Evolutionary conservation across 768 basidiomycete genomes (phyloP).

Genomic region (Termitomyces titanicus): DNA sequence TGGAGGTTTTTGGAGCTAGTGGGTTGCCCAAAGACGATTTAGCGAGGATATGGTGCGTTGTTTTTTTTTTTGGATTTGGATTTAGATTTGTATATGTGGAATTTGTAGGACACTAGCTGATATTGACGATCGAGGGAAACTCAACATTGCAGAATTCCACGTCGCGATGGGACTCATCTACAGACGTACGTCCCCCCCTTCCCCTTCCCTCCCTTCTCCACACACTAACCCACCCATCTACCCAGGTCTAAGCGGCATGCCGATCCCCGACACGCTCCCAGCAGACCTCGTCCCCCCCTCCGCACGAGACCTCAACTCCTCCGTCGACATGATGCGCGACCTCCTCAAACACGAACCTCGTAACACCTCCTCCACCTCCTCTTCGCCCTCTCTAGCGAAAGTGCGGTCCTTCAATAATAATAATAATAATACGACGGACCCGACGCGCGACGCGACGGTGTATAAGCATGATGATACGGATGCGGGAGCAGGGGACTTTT

Average conservation of each 20-base stretch:
- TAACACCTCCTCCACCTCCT: conserved; percentile 54
- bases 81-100: neutral
- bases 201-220: neutral
- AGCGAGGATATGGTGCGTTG: conserved; percentile 81
- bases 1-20: conserved; percentile 93
- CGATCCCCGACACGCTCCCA: conserved; percentile 84
- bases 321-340: conserved; percentile 85
- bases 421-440: conserved; percentile 32
- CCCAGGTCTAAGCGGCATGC: conserved; percentile 86
- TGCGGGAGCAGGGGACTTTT: conserved; percentile 58
- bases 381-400: conserved; percentile 50
- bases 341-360: conserved; percentile 86
- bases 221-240: neutral
- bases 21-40: conserved; percentile 87
- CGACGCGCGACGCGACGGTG: conserved; percentile 81
- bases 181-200: conserved; percentile 62
- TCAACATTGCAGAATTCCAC: conserved; percentile 95
- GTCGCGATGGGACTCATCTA: conserved; percentile 99
- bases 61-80: neutral
- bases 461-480: conserved; percentile 75
- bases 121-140: conserved; percentile 88
- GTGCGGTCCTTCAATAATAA: conserved; percentile 66
- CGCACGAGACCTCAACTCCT: conserved; percentile 80
- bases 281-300: conserved; percentile 91
- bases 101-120: conserved; percentile 90